phyloP scores from a whole-genome alignment of 345 rosid genomes.

The Eucalyptus viminalis region DNA sequence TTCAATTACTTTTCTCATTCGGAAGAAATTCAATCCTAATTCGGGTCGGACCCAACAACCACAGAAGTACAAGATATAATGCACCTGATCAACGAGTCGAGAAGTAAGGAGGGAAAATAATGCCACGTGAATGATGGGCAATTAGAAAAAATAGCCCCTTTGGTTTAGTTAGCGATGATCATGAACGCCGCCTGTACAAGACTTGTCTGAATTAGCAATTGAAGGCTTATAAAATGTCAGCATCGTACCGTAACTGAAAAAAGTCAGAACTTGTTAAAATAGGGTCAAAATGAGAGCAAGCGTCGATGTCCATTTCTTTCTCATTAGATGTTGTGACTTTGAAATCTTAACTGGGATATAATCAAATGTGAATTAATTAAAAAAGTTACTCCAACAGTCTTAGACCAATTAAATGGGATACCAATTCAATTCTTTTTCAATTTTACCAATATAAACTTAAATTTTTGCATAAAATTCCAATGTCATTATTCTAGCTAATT shows the following conservation, averaged over 20 bases:
- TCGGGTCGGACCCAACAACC: neutral
- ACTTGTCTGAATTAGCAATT: neutral
- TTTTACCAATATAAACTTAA: neutral
- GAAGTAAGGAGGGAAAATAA: neutral
- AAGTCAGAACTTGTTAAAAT: neutral
- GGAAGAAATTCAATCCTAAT: neutral
- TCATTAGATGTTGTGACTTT: neutral
- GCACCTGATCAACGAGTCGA: neutral
- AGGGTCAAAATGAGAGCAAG: neutral
- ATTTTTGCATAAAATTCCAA: accelerated
- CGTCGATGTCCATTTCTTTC: neutral
- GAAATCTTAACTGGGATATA: neutral
- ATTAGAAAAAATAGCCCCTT: neutral
- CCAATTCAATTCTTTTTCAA: neutral
- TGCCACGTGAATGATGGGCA: neutral
- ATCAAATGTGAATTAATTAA: neutral
- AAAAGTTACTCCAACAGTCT: neutral
- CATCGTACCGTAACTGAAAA: neutral
- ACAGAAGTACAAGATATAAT: neutral
- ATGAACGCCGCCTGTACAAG: neutral
- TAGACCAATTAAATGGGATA: neutral
- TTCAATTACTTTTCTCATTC: neutral
- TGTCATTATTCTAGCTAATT: neutral
- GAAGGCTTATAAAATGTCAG: neutral
- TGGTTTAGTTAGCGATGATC: neutral